phyloP scores from a whole-genome alignment of 345 rosid species.

The Anacardium occidentale region DNA sequence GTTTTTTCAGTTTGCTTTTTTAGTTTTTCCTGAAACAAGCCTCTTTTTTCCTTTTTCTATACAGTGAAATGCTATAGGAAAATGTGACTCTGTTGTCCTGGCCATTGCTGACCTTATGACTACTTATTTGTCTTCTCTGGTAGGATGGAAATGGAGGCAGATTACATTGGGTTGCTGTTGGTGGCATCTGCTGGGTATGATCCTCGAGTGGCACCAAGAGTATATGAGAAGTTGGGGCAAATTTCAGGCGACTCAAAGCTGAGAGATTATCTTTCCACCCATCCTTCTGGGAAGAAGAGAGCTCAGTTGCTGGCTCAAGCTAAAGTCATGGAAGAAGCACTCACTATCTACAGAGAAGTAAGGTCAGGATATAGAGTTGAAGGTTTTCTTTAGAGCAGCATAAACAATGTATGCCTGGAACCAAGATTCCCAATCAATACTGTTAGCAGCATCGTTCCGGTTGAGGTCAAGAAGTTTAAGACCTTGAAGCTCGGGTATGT shows the following conservation, averaged over 20 bases:
- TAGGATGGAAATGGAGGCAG: conserved; percentile 97
- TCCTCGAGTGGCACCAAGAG: conserved; percentile 81
- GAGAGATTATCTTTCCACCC: conserved; percentile 80
- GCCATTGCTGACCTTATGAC: background rate
- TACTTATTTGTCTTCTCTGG: conserved; percentile 1
- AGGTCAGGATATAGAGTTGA: conserved; percentile 60
- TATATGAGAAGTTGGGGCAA: conserved; percentile 77
- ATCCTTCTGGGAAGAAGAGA: conserved; percentile 90
- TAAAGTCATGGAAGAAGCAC: conserved; percentile 90
- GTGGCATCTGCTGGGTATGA: conserved; percentile 88
- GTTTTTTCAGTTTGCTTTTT: background rate
- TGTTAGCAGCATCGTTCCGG: background rate
- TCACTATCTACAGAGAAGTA: conserved; percentile 60
- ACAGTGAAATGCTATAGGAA: background rate
- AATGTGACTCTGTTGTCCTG: background rate
- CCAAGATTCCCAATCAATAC: background rate
- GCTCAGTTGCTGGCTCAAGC: conserved; percentile 71
- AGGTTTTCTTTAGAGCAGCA: conserved; percentile 65
- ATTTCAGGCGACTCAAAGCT: conserved; percentile 46
- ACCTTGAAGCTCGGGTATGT: no score
- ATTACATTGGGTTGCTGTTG: conserved; percentile 77
- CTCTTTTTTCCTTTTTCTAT: no score
- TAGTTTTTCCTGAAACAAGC: background rate
- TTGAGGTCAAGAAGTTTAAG: no score
- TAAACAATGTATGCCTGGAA: conserved; percentile 3